phyloP scores from a whole-genome alignment of 768 basidiomycete species.

The Tylopilus balloui region DNA sequence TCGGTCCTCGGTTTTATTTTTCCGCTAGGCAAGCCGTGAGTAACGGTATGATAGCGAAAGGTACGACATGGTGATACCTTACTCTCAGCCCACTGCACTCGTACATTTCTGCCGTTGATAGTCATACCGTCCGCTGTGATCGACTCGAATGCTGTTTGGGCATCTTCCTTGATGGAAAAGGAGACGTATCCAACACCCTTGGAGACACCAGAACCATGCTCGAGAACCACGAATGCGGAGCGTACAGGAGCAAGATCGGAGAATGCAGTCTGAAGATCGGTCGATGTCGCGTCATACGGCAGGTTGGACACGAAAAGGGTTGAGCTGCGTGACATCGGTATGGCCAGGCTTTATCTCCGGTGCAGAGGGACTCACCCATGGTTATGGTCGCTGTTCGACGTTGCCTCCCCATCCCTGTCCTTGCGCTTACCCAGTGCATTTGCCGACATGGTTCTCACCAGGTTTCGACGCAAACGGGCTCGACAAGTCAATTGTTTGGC shows the following conservation, averaged over 20 bases:
- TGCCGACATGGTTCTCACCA: conserved; percentile 3
- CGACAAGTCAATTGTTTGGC: conserved; percentile 7
- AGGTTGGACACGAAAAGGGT: conserved; percentile 94
- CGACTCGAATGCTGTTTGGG: conserved; percentile 63
- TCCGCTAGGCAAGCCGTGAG: conserved; percentile 34
- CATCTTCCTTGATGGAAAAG: conserved; percentile 87
- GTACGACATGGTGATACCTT: conserved; percentile 46
- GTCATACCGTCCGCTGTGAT: conserved; percentile 60
- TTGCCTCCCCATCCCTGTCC: conserved; percentile 16
- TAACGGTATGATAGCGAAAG: background rate
- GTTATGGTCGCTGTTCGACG: background rate
- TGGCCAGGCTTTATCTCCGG: background rate
- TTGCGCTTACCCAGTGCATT: conserved; percentile 28
- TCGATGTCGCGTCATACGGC: conserved; percentile 85
- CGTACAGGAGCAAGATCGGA: conserved; percentile 94
- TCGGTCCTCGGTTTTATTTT: conserved; percentile 36
- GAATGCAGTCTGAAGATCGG: conserved; percentile 87
- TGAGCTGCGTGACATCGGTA: conserved; percentile 41
- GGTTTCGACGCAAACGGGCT: background rate
- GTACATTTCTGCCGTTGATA: conserved; percentile 63
- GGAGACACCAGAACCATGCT: conserved; percentile 66
- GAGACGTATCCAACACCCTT: conserved; percentile 98
- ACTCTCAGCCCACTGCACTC: conserved; percentile 76
- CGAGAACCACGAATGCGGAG: conserved; percentile 88
- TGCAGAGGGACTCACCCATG: conserved; percentile 21